phyloP scores from a whole-genome alignment of 805 yeast species.

The Candida koratica region DNA sequence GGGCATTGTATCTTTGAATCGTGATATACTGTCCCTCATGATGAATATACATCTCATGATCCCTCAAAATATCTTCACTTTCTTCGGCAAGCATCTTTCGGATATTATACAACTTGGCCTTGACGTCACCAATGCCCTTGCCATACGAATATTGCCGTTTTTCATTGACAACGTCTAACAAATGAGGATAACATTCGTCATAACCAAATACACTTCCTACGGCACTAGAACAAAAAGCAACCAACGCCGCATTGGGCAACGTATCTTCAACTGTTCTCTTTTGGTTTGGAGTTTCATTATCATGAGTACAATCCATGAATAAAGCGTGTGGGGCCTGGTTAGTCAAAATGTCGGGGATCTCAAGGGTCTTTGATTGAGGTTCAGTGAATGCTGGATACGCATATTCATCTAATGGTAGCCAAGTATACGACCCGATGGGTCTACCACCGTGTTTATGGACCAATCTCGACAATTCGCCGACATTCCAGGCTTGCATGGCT shows the following conservation, averaged over 20 bases:
- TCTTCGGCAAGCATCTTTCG: conserved; percentile 55
- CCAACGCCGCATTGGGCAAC: conserved; percentile 90
- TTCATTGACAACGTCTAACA: conserved; percentile 79
- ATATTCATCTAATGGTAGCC: conserved; percentile 71
- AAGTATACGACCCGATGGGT: conserved; percentile 87
- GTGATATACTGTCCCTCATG: conserved; percentile 92
- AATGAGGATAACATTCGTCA: conserved; percentile 84
- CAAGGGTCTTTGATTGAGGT: conserved; percentile 36
- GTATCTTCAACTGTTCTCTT: conserved; percentile 94
- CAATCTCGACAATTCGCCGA: conserved; percentile 76
- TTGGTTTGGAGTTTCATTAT: conserved; percentile 84
- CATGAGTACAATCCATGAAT: conserved; percentile 97
- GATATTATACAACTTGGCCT: conserved; percentile 54
- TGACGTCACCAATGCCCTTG: conserved; percentile 74
- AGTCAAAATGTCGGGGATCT: conserved; percentile 61
- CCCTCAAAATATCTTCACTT: conserved; percentile 49
- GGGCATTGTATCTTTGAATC: conserved; percentile 78
- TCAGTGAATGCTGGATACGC: conserved; percentile 58
- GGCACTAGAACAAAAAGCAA: conserved; percentile 88
- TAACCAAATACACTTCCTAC: conserved; percentile 92
- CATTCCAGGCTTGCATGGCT: conserved; percentile 96
- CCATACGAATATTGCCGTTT: conserved; percentile 56
- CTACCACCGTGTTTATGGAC: conserved; percentile 93
- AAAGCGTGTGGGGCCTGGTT: conserved; percentile 85
- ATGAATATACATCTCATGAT: conserved; percentile 88